These are phyloP conservation scores for Cordia subcordata DNA, from an alignment of 257 asterid genomes.

Conservation along the genomic window DNA sequence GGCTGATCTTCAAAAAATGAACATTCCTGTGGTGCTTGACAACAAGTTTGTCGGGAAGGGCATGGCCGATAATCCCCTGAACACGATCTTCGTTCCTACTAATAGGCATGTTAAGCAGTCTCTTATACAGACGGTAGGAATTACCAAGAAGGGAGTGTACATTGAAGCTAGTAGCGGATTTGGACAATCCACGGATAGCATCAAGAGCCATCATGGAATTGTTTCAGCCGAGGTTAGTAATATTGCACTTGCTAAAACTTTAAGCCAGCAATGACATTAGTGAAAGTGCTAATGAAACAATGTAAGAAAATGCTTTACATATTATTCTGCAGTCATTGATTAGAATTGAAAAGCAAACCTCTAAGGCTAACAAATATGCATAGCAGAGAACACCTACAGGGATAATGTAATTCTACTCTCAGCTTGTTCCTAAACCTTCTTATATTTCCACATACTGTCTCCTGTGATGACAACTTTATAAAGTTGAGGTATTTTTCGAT, in stretches of 20 bases:
- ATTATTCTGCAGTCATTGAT: too few relatives aligned
- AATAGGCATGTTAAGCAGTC: conserved; percentile 59
- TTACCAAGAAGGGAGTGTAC: conserved; percentile 80
- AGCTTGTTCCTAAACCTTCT: too few relatives aligned
- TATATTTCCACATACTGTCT: too few relatives aligned
- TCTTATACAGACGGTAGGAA: conserved; percentile 84
- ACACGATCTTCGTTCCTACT: conserved; percentile 78
- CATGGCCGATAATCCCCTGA: conserved; percentile 82
- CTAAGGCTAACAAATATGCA: too few relatives aligned
- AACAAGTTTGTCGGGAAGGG: conserved; percentile 70
- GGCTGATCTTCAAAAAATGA: conserved; percentile 50
- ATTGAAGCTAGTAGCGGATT: conserved; percentile 94
- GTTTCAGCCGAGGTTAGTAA: conserved; percentile 84
- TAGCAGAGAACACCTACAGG: too few relatives aligned
- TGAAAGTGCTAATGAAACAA: too few relatives aligned
- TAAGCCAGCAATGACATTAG: too few relatives aligned
- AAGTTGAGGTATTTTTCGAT: too few relatives aligned
- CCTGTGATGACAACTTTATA: too few relatives aligned
- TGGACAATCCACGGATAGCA: conserved; percentile 75
- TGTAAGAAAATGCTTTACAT: too few relatives aligned
- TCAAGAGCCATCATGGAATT: conserved; percentile 69
- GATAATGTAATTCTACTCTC: too few relatives aligned
- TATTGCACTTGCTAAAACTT: not conserved
- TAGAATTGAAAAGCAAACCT: too few relatives aligned
- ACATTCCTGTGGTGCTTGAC: conserved; percentile 62